Evolutionary conservation across 176 grass and related monocot species (phyloP).

Genomic region (Oryza meyeriana): DNA sequence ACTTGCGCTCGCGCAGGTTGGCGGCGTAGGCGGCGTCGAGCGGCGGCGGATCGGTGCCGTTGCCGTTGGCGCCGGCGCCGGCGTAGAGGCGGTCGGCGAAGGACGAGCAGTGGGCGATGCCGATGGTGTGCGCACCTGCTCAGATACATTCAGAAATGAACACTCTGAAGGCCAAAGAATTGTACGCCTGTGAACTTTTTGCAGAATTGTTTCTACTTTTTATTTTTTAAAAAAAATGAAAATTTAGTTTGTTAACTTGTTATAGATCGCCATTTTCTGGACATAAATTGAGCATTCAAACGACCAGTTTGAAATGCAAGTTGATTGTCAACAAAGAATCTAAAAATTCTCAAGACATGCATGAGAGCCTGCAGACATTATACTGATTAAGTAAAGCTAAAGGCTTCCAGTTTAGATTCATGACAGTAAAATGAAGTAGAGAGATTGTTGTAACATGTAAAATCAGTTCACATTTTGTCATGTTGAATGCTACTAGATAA

Average conservation of each 20-base stretch:
- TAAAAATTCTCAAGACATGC: background rate
- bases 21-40: slow-evolving; percentile 55
- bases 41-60: slow-evolving; percentile 43
- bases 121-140: slow-evolving; percentile 84
- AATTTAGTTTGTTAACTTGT: background rate
- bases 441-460: background rate
- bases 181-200: background rate
- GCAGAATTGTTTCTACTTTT: too few relatives aligned
- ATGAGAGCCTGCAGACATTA: background rate
- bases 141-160: background rate
- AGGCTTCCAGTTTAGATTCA: background rate
- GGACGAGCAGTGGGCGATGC: slow-evolving; percentile 60
- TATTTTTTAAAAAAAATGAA: too few relatives aligned
- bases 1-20: slow-evolving; percentile 68
- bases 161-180: background rate
- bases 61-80: slow-evolving; percentile 13
- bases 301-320: background rate
- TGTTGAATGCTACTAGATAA: background rate
- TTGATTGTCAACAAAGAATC: background rate
- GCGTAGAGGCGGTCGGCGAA: slow-evolving; percentile 62
- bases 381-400: background rate
- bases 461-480: too few relatives aligned
- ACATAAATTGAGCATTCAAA: background rate
- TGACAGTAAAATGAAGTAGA: background rate
- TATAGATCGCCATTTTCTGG: background rate